Evolutionary conservation across 2,329 filamentous ascomycete genomes (phyloP).

Genomic region (Neofusicoccum ribis): DNA sequence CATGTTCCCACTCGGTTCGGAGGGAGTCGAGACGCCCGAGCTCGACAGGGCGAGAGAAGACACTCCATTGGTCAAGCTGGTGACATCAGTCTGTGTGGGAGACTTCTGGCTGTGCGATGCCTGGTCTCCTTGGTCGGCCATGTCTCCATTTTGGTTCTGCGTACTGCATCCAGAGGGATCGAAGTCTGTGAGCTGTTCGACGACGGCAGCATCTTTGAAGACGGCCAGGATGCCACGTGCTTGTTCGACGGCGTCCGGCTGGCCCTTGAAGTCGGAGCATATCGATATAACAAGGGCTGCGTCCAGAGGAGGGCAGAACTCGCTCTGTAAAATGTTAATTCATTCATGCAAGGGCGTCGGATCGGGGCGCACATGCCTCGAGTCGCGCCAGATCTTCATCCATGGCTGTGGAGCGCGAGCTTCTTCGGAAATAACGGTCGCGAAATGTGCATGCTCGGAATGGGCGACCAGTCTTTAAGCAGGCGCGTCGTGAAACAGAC

Average conservation of each 20-base stretch:
- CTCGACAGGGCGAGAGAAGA: conserved; percentile 38
- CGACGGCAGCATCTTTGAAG: conserved; percentile 63
- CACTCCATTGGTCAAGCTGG: conserved; percentile 50
- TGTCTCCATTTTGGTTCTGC: conserved; percentile 24
- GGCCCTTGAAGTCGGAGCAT: conserved; percentile 69
- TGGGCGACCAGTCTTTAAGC: neutral
- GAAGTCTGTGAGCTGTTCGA: conserved; percentile 73
- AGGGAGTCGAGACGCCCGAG: neutral
- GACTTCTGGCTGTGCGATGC: conserved; percentile 22
- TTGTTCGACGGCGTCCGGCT: conserved; percentile 50
- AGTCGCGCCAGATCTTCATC: conserved; percentile 6
- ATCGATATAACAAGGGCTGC: conserved; percentile 76
- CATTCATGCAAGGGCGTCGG: neutral
- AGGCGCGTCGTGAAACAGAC: neutral
- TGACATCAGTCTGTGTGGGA: conserved; percentile 52
- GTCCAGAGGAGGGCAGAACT: conserved; percentile 75
- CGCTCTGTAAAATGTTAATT: conserved; percentile 52
- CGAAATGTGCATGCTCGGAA: conserved; percentile 3
- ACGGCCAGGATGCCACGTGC: conserved; percentile 63
- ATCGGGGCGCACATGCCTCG: neutral
- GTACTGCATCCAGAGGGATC: conserved; percentile 72
- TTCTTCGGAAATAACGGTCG: neutral
- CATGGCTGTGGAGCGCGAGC: conserved; percentile 6
- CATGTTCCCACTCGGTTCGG: conserved; percentile 10
- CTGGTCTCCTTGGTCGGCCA: neutral